These are phyloP conservation scores for Starmerella khaoyaiensis DNA, from an alignment of 805 yeast species.

Conservation along the genomic window DNA sequence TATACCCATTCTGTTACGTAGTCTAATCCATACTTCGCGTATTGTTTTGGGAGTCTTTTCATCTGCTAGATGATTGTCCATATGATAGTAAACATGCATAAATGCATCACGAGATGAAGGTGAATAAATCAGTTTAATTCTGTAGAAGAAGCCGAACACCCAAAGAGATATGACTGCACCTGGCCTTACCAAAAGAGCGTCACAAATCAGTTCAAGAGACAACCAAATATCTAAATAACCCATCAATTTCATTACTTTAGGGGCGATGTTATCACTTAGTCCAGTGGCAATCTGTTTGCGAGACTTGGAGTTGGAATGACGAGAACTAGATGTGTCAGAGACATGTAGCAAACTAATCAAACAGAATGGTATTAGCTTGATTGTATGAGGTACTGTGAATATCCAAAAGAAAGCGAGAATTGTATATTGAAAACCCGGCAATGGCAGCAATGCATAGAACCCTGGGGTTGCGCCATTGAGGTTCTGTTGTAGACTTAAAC, in stretches of 20 bases:
- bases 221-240: constrained; percentile 41
- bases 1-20: constrained; percentile 28
- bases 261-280: constrained; percentile 13
- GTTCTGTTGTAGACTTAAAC: constrained; percentile 27
- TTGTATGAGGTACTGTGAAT: constrained; percentile 44
- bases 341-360: constrained; percentile 68
- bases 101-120: constrained; percentile 52
- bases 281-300: constrained; percentile 4
- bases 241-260: constrained; percentile 20
- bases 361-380: constrained; percentile 58
- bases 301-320: constrained; percentile 6
- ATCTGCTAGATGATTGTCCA: constrained; percentile 40
- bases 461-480: constrained; percentile 52
- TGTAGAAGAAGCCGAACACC: constrained; percentile 45
- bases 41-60: constrained; percentile 39
- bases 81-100: constrained; percentile 45
- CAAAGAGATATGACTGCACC: constrained; percentile 47
- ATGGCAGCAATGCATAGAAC: constrained; percentile 48
- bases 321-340: constrained; percentile 31
- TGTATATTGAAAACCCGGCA: constrained; percentile 64
- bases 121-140: constrained; percentile 60
- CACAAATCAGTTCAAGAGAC: constrained; percentile 32
- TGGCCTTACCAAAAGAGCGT: constrained; percentile 44
- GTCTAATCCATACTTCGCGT: constrained; percentile 36
- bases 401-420: constrained; percentile 42